Base-by-base conservation (phyloP, 2,329 filamentous ascomycete species). In the Sporothrix inflata region DNA sequence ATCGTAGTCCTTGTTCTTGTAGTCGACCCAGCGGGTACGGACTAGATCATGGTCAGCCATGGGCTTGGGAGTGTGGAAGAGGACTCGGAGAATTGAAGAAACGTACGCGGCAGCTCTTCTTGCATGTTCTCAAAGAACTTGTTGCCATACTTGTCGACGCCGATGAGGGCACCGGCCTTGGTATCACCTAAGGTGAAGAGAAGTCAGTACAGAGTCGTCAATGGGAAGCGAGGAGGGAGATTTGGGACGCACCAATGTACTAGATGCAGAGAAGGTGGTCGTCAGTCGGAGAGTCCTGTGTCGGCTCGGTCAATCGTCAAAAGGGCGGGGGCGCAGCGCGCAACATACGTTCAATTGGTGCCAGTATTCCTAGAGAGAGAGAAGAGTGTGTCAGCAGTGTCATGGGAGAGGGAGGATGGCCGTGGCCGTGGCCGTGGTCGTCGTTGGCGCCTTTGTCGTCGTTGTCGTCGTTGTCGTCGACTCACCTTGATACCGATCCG, bases 1-100 rank as follows among this genome's bases (percentile, higher is more conserved):
- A 78, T 96, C 92, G 80, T 87, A 92, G 82, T 98, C 94, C 78
- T 93, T 87, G 82, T 92, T 88, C 85, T 94, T 95, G 87, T 97
- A 99, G 83, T 98, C 94, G 75, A 99, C 93, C 96, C 97, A 99
- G 86, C 94, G 90, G 77, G 94, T 98, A 79, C 95, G 92, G 78
- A 98, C 94, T 96, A 78, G n/a, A 7, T 71, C 67, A 21, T 42
- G 24, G 69, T 73, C n/a, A 71, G 67, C 21, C 16, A 21, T 6
- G 30, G 30, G 30, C 30, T 34, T 6, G 30, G 6, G 3, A 21
- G 21, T 45, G 19, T 8, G 11, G 7, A n/a, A 27, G 21, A 40
- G 24, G 21, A 14, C 38, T 34, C 30, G 30, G 6, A 34, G 30
- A 34, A 34, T 6, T 34, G 30, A 34, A 34, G 6, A 34, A n/a